Evolutionary conservation across 2,329 filamentous ascomycete species (phyloP), one percentile per base, ranked within the genome.

Genomic region (Fusarium guadeloupense): DNA sequence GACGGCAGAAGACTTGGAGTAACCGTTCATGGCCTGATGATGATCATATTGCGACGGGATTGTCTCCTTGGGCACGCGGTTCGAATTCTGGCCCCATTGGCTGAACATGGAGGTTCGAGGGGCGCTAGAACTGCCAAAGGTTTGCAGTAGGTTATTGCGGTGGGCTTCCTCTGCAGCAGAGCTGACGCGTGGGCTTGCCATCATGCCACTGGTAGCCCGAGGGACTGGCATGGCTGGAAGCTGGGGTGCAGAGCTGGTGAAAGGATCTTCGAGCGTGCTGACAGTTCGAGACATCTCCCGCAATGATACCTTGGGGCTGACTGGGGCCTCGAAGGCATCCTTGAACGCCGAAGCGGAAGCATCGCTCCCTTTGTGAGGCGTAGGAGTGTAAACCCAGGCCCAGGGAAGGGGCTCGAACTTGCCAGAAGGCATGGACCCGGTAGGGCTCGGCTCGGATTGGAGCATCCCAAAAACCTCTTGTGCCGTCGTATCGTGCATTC

Each of bases 401-500:
- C 83, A 85, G 3, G 83, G 83, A 30, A 85, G 73, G 41, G 71
- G 71, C 20, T 72, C 71, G 54, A 76, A 76, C 41, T 71, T 75
- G 25, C 70, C 72, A 14, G 70, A 69, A 6, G 68, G 64, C 21
- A 71, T 63, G 7, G 72, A 70, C 6, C 59, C 58, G 2, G 65
- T 68, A 25, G 73, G 73, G 25, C 72, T 74, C 19, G 68, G 59
- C 30, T 74, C 68, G 8, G 75, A 68, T 13, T 69, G 72, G 35
- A 78, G 66, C 35, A 76, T 72, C 23, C 76, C 80, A 60, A 85
- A 83, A 3, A 83, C 63, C 16, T 83, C 82, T 41, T 83, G 80
- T 21, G 83, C 80, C 8, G 80, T 83, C 4, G 75, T 69, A 9
- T 80, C 81, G 65, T 82, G 78, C 82, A 86, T 84, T 14, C 81